Percentiles rank a stretch among this genome's conserved stretches.
These are phyloP conservation scores for Globisporangium rhizosaccharum DNA, from an alignment of 352 stramenopile genomes.

Conservation along the genomic window DNA sequence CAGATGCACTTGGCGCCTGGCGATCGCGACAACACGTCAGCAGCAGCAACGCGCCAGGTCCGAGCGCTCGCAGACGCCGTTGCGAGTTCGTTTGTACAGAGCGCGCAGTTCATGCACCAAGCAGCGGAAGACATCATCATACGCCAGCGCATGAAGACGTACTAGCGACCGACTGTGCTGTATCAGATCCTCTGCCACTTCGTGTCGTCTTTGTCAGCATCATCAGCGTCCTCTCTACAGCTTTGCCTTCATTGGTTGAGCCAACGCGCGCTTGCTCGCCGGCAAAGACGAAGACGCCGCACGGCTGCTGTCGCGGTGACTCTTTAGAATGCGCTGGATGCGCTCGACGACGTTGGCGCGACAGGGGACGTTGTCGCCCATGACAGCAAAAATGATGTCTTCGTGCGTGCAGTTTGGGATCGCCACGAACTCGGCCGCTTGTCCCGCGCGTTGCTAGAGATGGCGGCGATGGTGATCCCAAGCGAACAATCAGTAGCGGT, in stretches of 20 bases:
- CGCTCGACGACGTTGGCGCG: conserved; percentile 32
- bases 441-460: conserved; percentile 30
- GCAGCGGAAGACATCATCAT: too few relatives aligned
- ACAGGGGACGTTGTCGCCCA: conserved; percentile 53
- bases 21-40: too few relatives aligned
- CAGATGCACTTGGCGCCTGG: too few relatives aligned
- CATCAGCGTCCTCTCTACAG: not conserved
- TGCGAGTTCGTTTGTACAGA: too few relatives aligned
- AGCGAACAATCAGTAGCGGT: too few relatives aligned
- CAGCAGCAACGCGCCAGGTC: too few relatives aligned
- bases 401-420: conserved; percentile 54
- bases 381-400: conserved; percentile 59
- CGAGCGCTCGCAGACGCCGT: too few relatives aligned
- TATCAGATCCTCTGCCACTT: too few relatives aligned
- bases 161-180: too few relatives aligned
- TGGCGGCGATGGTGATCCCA: not conserved
- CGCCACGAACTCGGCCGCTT: conserved; percentile 35
- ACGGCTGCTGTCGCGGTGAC: not conserved
- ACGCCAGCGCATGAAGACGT: too few relatives aligned
- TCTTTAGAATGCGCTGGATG: conserved; percentile 32
- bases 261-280: conserved; percentile 9
- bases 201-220: too few relatives aligned
- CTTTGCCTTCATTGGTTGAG: not conserved
- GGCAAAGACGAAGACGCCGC: not conserved
- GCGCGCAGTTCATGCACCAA: too few relatives aligned